A percentile compares a stretch with the other conserved stretches of the same genome.
phyloP scores from a whole-genome alignment of 2,329 filamentous ascomycete genomes.

The Diplodia sapinea region DNA sequence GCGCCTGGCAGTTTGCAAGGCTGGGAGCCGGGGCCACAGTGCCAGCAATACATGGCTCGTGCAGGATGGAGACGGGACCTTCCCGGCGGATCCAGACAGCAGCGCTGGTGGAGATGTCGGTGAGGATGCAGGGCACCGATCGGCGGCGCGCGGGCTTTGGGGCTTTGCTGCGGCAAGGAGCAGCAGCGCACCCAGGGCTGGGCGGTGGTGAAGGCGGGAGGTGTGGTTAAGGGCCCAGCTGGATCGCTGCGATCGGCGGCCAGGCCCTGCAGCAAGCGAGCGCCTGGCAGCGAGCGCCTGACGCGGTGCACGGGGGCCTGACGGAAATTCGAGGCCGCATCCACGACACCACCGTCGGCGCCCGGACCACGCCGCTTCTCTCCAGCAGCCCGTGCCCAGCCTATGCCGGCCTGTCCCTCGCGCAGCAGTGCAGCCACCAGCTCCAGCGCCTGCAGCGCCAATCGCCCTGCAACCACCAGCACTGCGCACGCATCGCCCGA shows the following conservation, averaged over 20 bases:
- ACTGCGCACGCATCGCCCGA: background rate
- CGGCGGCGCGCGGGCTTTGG: background rate
- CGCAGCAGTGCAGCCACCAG: background rate
- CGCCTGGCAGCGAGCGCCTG: constrained; percentile 10
- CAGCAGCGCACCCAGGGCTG: background rate
- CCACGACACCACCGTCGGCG: constrained; percentile 8
- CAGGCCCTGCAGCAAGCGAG: constrained; percentile 6
- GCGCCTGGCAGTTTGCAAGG: constrained; percentile 12
- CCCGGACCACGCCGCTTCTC: background rate
- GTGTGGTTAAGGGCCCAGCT: constrained; percentile 23
- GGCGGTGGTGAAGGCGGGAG: constrained; percentile 1
- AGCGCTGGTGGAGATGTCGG: constrained; percentile 19
- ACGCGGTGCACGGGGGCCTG: constrained; percentile 1
- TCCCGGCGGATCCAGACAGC: constrained; percentile 28
- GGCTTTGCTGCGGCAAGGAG: background rate
- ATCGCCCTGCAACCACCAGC: background rate
- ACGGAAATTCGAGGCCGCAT: constrained; percentile 13
- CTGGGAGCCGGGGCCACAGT: constrained; percentile 21
- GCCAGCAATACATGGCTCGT: constrained; percentile 25
- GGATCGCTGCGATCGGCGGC: constrained; percentile 27
- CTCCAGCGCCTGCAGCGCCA: constrained; percentile 5
- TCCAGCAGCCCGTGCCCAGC: constrained; percentile 12
- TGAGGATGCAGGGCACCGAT: constrained; percentile 22
- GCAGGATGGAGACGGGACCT: constrained; percentile 27
- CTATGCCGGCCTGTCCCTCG: constrained; percentile 6